Percentiles rank a stretch among this genome's conserved stretches.
Conservation (phyloP, 495 filamentous ascomycete genomes). For the Copromyces sp. region DNA sequence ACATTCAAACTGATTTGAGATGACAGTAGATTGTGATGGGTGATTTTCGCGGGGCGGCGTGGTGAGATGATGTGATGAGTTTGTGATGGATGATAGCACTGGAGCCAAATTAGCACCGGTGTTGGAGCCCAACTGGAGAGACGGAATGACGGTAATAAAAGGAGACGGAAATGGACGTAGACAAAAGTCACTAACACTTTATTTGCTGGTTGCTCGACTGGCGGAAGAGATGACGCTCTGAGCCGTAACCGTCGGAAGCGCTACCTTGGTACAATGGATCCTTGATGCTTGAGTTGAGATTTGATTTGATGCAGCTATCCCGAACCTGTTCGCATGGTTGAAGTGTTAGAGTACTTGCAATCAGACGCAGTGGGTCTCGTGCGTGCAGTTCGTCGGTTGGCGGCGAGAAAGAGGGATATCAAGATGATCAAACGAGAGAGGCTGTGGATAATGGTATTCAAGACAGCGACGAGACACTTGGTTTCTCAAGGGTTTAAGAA, state of each 20-base stretch:
- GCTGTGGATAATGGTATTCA: constrained; percentile 4
- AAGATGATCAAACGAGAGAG: not conserved
- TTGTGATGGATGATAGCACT: not conserved
- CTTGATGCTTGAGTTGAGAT: constrained; percentile 11
- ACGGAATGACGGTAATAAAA: not conserved
- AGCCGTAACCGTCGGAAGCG: constrained; percentile 14
- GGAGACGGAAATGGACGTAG: not conserved
- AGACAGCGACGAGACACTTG: constrained; percentile 22
- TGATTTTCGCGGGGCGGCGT: not conserved
- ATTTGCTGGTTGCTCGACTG: not conserved
- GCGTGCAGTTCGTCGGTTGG: constrained; percentile 25
- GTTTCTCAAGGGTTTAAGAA: constrained; percentile 5
- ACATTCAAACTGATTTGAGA: constrained; percentile 38
- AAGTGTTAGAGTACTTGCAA: constrained; percentile 30
- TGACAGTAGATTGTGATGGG: not conserved
- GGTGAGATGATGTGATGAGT: not conserved
- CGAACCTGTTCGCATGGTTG: constrained; percentile 39
- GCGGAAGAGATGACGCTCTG: not conserved
- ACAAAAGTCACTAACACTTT: not conserved
- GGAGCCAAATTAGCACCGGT: not conserved
- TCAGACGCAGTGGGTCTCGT: constrained; percentile 29
- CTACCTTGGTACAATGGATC: not conserved
- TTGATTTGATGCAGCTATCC: constrained; percentile 40
- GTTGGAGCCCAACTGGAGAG: not conserved
- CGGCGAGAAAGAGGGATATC: constrained; percentile 10